phyloP scores from a whole-genome alignment of 179 eudicot species.

The Sideroxylon spinosum region DNA sequence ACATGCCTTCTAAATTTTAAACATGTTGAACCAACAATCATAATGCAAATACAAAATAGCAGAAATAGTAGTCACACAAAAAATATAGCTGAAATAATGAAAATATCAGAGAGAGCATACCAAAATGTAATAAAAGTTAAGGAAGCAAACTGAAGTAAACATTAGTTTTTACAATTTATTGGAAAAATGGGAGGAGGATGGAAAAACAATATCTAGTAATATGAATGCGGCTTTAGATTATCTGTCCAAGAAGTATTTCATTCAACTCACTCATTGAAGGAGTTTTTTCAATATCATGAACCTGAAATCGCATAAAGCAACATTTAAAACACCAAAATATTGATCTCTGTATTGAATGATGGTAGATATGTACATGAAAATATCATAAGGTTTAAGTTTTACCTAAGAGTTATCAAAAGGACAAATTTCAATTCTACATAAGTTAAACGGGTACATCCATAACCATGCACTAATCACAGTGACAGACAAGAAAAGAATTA shows the following conservation, averaged over 20 bases:
- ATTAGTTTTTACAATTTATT: not conserved
- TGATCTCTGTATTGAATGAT: slow-evolving; percentile 2
- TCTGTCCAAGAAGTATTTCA: slow-evolving; percentile 89
- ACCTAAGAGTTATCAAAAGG: not conserved
- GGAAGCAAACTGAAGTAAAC: not conserved
- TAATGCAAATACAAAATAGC: not conserved
- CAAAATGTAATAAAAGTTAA: not conserved
- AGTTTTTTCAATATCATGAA: slow-evolving; percentile 72
- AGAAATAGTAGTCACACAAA: not conserved
- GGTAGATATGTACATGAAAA: not conserved
- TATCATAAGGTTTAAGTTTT: not conserved
- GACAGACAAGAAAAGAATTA: no score
- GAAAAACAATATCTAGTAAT: no score
- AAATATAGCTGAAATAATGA: not conserved
- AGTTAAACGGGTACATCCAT: no score
- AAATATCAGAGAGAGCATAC: not conserved
- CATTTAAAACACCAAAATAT: slow-evolving; percentile 4
- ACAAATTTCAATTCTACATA: not conserved
- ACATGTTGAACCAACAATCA: no score
- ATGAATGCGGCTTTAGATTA: slow-evolving; percentile 18
- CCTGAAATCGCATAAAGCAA: slow-evolving; percentile 42
- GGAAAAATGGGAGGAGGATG: not conserved
- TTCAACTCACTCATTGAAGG: slow-evolving; percentile 87
- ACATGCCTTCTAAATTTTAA: not conserved
- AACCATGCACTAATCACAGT: no score